Base-by-base conservation (phyloP, 1,284 basidiomycete genomes). In the Caloboletus inedulis region DNA sequence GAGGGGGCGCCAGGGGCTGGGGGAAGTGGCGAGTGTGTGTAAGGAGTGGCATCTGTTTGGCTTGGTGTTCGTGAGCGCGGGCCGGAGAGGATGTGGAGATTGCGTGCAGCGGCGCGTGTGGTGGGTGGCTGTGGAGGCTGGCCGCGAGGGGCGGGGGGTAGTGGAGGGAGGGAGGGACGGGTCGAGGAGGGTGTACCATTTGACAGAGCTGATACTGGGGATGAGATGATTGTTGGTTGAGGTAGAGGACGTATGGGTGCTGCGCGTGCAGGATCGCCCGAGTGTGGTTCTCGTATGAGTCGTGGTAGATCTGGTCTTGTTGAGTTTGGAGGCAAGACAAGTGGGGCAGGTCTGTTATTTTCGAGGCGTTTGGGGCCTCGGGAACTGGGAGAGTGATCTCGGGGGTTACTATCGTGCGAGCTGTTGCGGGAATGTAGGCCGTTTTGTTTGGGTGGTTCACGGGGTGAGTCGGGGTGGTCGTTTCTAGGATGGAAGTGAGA, bases 81-180 rank as follows among this genome's bases (percentile, higher is more conserved):
- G 1, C 59, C 59, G 19, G 53, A 48, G 30, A 59, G 51, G 1
- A 61, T 53, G 45, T 62, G 62, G 54, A 61, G 61, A 35, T 52
- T 60, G 53, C 56, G 69, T 13, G 52, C n/a, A 0, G 52, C 29
- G 52, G 67, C 41, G 50, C 60, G 56, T 46, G 84, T 1, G 41
- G 67, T 23, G 19, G 80, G 76, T 13, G 84, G 82, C 5, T 76
- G 75, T 5, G 85, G 84, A 1, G 84, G 85, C 57, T 84, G 82
- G 1, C 73, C 74, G 29, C 79, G 78, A 2, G 87, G 85, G 0
- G 79, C 76, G 3, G 87, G 87, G 6, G 87, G 86, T 2, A 86
- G 74, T 3, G 83, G 85, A 8, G 84, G 84, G 16, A 84, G 77
- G 49, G 77, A 74, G 1, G 77, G 63, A 9, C 84, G 77, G n/a